Evolutionary conservation across 192 early-diverging fungal species (phyloP), one percentile per base, ranked within the genome.

Genomic region (Polychytrium aggregatum): DNA sequence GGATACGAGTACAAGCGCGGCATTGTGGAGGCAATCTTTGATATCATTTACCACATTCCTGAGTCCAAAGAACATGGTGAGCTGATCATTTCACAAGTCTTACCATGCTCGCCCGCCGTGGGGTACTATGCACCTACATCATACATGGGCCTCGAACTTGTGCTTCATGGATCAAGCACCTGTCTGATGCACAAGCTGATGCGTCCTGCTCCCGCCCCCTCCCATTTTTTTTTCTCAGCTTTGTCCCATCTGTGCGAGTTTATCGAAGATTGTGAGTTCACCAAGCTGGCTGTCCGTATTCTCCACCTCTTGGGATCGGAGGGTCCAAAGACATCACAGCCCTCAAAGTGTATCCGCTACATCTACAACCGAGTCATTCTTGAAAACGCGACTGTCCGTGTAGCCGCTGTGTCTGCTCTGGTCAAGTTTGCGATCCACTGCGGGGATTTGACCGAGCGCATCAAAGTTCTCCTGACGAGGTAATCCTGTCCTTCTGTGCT

Each of bases 191-290:
- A n/a, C n/a, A n/a, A n/a, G n/a, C n/a, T n/a, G n/a, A n/a, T n/a
- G n/a, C n/a, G n/a, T n/a, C n/a, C n/a, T n/a, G n/a, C n/a, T n/a
- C n/a, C n/a, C n/a, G n/a, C n/a, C 13, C 30, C n/a, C n/a, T n/a
- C n/a, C n/a, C n/a, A n/a, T n/a, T n/a, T n/a, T n/a, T 62, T 44
- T 34, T 40, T 25, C 17, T 16, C 36, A 76, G 95, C 92, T 34
- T 74, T 98, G 40, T 84, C 86, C 9, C 88, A 97, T 51, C 72
- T 98, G 41, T 98, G 96, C 65, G 96, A 98, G 71, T 97, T 98
- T 50, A 98, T 98, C 57, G 96, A 98, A 60, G 96, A 98, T 60
- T 98, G 96, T 66, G 96, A 98, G 63, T 98, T 92, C 64, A 88
- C 88, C 16, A 97, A 98, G 68, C 76, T 98, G 5, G 91, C 93